Conservation (phyloP, 139 green algal genomes). For the Picochlorum sp. region DNA sequence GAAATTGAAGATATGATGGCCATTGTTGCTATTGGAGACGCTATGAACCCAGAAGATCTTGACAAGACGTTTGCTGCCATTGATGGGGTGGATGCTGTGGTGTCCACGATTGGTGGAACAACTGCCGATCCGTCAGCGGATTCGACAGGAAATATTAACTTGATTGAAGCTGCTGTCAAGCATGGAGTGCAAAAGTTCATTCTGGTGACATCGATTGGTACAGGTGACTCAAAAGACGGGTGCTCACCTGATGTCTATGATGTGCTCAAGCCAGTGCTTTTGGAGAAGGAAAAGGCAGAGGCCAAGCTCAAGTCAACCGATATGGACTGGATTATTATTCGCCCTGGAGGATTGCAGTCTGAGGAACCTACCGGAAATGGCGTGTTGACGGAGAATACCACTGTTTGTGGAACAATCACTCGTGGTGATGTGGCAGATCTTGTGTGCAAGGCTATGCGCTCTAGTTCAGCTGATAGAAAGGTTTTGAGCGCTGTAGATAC, state of each 20-base stretch:
- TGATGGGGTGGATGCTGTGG: constrained; percentile 80
- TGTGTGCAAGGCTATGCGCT: constrained; percentile 68
- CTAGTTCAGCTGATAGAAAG: constrained; percentile 64
- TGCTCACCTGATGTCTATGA: constrained; percentile 69
- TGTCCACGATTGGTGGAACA: constrained; percentile 82
- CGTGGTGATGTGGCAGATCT: constrained; percentile 81
- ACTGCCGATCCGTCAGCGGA: constrained; percentile 65
- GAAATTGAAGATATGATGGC: constrained; percentile 93
- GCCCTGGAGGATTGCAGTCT: constrained; percentile 84
- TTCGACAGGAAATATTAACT: constrained; percentile 89
- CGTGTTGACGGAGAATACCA: constrained; percentile 77
- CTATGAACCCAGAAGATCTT: constrained; percentile 58
- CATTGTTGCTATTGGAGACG: constrained; percentile 81
- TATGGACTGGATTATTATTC: constrained; percentile 84
- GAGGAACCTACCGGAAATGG: constrained; percentile 70
- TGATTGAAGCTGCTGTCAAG: constrained; percentile 81
- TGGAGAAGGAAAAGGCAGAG: constrained; percentile 97
- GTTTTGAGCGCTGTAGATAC: constrained; percentile 57
- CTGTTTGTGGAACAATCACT: constrained; percentile 73
- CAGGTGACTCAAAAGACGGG: constrained; percentile 70
- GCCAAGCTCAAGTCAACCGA: constrained; percentile 29
- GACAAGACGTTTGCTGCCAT: constrained; percentile 70
- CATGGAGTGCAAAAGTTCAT: constrained; percentile 94
- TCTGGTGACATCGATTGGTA: constrained; percentile 92
- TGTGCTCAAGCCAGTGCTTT: constrained; percentile 81